Evolutionary conservation across 2,329 filamentous ascomycete species (phyloP), one percentile per base, ranked within the genome.

Genomic region (Aspergillus sojae): DNA sequence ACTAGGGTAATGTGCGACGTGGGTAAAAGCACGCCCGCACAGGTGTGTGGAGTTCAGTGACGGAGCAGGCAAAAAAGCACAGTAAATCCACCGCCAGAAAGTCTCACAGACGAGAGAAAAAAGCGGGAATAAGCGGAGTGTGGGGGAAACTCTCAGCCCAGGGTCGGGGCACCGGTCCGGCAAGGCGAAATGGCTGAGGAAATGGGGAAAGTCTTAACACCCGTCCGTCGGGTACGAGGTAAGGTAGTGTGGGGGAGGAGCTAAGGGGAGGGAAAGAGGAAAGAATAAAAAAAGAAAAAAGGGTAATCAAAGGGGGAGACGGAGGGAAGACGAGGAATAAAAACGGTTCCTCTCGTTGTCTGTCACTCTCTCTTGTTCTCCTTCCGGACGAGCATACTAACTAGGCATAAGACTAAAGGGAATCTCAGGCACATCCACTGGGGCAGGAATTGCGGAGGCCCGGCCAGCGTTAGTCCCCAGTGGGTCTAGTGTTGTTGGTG

Each of bases 131-230:
- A 67, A 67, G 73, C 71, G 71, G 72, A 75, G 74, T 76, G 74
- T 76, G 75, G 74, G 73, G 74, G 72, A 75, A 67, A 68, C 59
- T 62, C 55, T 58, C 58, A 58, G 62, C 62, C 68, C 67, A 67
- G 63, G 68, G 69, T 72, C 70, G 74, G 73, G 71, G 73, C 67
- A 68, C 66, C 72, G 71, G 71, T 70, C 71, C 71, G 72, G 72
- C 57, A 73, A 67, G 60, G 64, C 61, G 60, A 65, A n/a, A 65
- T 57, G 50, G 55, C 68, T 63, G 63, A 55, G 61, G 63, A 63
- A 36, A 52, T 59, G 57, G 57, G 46, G 46, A 50, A 52, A 30
- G 26, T 30, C 32, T 26, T 39, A n/a, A 55, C 32, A 55, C 52
- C 32, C 52, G 52, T 39, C 39, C n/a, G 30, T 55, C 12, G 21